Base-by-base conservation (phyloP, 2,329 filamentous ascomycete genomes). In the Penicillium fuscoglaucum region DNA sequence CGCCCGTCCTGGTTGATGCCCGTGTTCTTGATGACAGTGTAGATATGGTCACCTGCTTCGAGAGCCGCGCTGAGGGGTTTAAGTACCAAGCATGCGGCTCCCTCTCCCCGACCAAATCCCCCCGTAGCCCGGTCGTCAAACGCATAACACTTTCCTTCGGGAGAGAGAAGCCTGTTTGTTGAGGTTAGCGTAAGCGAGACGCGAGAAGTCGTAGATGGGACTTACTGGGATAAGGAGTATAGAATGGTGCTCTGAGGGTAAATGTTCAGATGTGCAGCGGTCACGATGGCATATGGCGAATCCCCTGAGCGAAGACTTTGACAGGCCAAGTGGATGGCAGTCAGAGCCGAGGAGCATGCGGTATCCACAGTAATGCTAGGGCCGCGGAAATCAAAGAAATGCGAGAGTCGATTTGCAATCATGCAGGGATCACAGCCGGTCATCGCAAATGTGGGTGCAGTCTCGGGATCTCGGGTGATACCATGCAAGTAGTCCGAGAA, bases 291-390 rank as follows among this genome's bases (percentile, higher is more conserved):
- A 9, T 26, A 19, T 6, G 12, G 31, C 1, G 50, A 64, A 28
- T 72, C 69, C 10, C 67, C 68, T 24, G 65, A 55, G 39, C 62
- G 61, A 9, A 74, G 47, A 58, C 60, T 68, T 35, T 70, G 67
- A 19, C 66, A 67, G 3, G 70, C 71, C 28, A 58, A 33, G 63
- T 73, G 67, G 3, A 73, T 48, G 8, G 69, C 70, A 7, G 59
- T 52, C n/a, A 70, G 48, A 8, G 60, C 61, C 4, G 66, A 58
- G 7, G 68, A 68, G 55, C 70, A 70, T 1, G 66, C 71, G 0
- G 70, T 71, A 52, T 71, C 66, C 17, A 72, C 47, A 2, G 66
- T 70, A 19, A 71, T 54, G 43, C 62, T 68, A 4, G 70, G 67
- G 1, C 71, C 71, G 2, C 57, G 56, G 13, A 72, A 56, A 51